Percentiles rank a stretch among this genome's conserved stretches.
Evolutionary conservation across 345 rosid species (phyloP).

Genomic region (Orychophragmus violaceus): DNA sequence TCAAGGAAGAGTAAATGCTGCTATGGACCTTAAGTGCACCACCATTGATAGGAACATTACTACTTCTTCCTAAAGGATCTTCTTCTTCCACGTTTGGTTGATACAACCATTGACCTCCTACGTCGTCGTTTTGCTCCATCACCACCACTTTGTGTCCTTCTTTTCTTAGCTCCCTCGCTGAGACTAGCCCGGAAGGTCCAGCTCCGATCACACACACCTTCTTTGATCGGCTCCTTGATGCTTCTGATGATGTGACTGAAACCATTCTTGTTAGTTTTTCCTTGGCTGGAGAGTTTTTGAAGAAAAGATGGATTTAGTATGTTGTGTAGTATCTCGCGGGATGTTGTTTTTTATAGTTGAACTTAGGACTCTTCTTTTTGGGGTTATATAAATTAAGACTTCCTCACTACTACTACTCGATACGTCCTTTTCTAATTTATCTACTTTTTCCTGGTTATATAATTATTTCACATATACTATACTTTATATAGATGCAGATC

Average conservation of each 20-base stretch:
- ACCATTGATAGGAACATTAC: not conserved
- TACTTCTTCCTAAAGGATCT: conserved; percentile 47
- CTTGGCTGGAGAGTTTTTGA: not conserved
- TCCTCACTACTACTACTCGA: conserved; percentile 29
- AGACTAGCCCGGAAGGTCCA: conserved; percentile 90
- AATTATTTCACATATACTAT: not conserved
- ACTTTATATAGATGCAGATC: not conserved
- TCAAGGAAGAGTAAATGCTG: conserved; percentile 70
- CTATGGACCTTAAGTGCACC: conserved; percentile 58
- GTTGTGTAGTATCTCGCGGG: not conserved
- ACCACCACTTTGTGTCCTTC: conserved; percentile 75
- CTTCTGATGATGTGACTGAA: conserved; percentile 9
- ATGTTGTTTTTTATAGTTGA: conserved; percentile 22
- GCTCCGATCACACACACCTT: conserved; percentile 96
- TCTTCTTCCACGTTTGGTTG: conserved; percentile 52
- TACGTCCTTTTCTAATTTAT: not conserved
- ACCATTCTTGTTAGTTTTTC: conserved; percentile 14
- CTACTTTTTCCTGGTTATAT: not conserved
- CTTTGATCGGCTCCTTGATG: conserved; percentile 15
- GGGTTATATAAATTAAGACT: conserved; percentile 2
- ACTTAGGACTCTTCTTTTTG: not conserved
- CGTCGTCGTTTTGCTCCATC: conserved; percentile 74
- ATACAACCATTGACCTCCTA: conserved; percentile 93
- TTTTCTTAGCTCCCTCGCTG: conserved; percentile 78
- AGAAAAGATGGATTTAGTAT: conserved; percentile 1